These are phyloP conservation scores for Prosopis cineraria DNA, from an alignment of 306 rosid genomes.

Conservation along the genomic window DNA sequence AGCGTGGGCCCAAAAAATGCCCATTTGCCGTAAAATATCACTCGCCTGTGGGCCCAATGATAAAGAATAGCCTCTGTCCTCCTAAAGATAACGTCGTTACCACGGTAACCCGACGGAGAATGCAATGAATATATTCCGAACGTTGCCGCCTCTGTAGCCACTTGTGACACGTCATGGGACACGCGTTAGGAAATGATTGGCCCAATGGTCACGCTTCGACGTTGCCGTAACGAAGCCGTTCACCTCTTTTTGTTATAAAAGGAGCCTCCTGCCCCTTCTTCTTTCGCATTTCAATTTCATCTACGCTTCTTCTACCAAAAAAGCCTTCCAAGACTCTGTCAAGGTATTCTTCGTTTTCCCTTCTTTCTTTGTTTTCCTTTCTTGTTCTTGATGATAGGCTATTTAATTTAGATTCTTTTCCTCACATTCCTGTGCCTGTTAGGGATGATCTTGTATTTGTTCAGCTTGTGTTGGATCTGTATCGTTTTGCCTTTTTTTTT, in stretches of 20 bases:
- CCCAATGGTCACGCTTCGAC: no score
- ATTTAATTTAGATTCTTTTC: neutral
- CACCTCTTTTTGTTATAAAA: constrained; percentile 27
- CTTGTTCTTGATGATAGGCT: neutral
- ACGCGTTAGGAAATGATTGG: constrained; percentile 34
- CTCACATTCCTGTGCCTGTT: neutral
- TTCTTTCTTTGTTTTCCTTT: neutral
- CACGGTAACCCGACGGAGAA: neutral
- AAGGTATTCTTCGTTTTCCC: constrained; percentile 24
- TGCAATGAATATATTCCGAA: constrained; percentile 21
- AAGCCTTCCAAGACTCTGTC: neutral
- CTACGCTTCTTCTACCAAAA: neutral
- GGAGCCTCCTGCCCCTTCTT: fast-evolving
- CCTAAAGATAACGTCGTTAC: neutral
- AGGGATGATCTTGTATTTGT: neutral
- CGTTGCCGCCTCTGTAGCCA: neutral
- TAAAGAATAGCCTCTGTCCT: neutral
- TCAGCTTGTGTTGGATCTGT: neutral
- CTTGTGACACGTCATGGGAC: neutral
- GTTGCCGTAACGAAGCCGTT: constrained; percentile 19
- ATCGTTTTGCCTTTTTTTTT: neutral
- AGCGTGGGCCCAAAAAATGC: neutral
- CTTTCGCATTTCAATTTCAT: neutral
- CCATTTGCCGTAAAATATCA: constrained; percentile 14
- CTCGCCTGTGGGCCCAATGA: neutral